Percentiles rank a stretch among this genome's conserved stretches.
phyloP scores from a whole-genome alignment of 257 asterid genomes.

The Petunia secreta region DNA sequence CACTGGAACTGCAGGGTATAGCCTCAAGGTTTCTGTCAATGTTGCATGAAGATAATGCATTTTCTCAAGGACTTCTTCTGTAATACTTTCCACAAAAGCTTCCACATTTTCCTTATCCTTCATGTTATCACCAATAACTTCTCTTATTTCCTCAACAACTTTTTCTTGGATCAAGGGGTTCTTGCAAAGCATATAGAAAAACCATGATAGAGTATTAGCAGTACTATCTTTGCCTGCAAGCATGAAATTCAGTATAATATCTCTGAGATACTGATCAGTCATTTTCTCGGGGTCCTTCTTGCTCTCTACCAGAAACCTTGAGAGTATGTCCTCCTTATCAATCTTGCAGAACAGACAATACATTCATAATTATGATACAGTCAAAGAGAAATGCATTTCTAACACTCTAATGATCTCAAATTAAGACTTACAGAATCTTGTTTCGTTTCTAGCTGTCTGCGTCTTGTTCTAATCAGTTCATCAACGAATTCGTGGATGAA shows the following conservation, averaged over 20 bases:
- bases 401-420: not conserved
- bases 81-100: constrained; percentile 46
- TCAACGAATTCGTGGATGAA: constrained; percentile 58
- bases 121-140: constrained; percentile 23
- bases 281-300: constrained; percentile 59
- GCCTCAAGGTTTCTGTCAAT: constrained; percentile 70
- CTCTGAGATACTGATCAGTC: constrained; percentile 64
- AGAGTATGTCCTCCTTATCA: constrained; percentile 71
- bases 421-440: constrained; percentile 42
- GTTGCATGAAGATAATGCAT: constrained; percentile 81
- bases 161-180: constrained; percentile 61
- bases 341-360: constrained; percentile 41
- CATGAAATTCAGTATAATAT: constrained; percentile 67
- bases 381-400: not conserved
- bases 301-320: constrained; percentile 68
- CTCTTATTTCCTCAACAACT: constrained; percentile 44
- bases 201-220: constrained; percentile 81
- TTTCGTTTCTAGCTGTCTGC: constrained; percentile 43
- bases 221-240: constrained; percentile 79
- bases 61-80: constrained; percentile 64
- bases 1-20: constrained; percentile 77
- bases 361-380: not conserved
- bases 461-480: constrained; percentile 53
- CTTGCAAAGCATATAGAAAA: constrained; percentile 64
- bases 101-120: constrained; percentile 30